Conservation (phyloP, 2,329 filamentous ascomycete genomes). For the Phaeosphaeria sp. region DNA sequence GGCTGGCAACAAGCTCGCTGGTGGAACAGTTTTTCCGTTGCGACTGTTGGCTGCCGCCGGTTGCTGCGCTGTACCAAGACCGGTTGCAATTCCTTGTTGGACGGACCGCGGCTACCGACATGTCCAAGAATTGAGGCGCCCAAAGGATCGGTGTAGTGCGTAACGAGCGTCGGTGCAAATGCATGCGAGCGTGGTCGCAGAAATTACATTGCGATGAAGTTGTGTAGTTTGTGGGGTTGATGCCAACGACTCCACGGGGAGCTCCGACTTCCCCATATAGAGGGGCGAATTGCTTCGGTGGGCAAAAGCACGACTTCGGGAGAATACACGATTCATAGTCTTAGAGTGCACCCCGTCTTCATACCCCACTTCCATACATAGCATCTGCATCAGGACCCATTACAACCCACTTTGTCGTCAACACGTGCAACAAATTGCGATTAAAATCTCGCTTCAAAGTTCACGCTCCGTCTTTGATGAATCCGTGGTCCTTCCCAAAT, state of each 20-base stretch:
- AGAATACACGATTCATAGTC: constrained; percentile 11
- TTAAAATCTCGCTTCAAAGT: neutral
- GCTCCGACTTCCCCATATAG: constrained; percentile 12
- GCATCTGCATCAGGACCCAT: constrained; percentile 1
- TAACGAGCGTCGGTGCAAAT: constrained; percentile 27
- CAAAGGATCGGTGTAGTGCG: constrained; percentile 17
- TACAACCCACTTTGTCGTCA: constrained; percentile 2
- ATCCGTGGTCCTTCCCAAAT: too few relatives aligned
- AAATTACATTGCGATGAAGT: constrained; percentile 5
- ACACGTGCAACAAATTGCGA: constrained; percentile 5
- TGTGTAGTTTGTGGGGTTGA: constrained; percentile 5
- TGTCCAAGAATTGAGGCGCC: constrained; percentile 10
- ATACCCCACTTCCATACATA: neutral
- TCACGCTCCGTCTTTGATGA: too few relatives aligned
- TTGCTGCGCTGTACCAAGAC: neutral
- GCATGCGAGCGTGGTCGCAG: constrained; percentile 19
- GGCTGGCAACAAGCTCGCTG: constrained; percentile 4
- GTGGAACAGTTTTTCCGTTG: neutral
- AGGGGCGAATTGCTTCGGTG: constrained; percentile 31
- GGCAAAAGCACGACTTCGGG: constrained; percentile 25
- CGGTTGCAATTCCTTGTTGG: constrained; percentile 13
- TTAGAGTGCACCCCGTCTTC: neutral
- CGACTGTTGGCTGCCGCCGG: neutral
- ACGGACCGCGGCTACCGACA: constrained; percentile 5
- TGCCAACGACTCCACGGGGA: constrained; percentile 25